Evolutionary conservation across 2,329 filamentous ascomycete genomes (phyloP), one percentile per base, ranked within the genome.

Genomic region (Trichoderma oligosporum): DNA sequence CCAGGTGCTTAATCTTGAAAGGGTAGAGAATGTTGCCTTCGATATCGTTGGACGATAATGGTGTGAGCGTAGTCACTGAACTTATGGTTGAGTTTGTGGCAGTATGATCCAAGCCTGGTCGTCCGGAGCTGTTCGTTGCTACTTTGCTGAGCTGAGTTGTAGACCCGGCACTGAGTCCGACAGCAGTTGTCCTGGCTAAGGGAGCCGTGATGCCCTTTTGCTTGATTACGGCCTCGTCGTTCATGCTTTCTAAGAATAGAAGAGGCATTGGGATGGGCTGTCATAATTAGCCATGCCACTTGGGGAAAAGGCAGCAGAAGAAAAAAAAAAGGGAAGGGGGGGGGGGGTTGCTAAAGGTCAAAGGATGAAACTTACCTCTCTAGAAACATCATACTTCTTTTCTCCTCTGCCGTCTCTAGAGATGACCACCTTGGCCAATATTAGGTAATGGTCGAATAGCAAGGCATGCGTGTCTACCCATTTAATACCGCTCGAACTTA

Each of bases 381-480:
- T 92, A 1, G 92, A 97, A 29, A 99, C 93, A 71, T 99, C 94
- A 65, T 94, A 99, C 65, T 89, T 91, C 73, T 88, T 94, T 54
- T 87, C 81, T n/a, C 82, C 82, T 46, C 82, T 83, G 42, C 84
- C 81, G 42, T 85, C 83, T 66, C 91, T 91, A 44, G 85, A 78
- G 9, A 81, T 78, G 3, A 86, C 79, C 7, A 90, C 80, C 76
- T 99, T 99, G 36, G 94, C 89, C 42, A 99, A 76, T 31, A 99
- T 92, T 35, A 99, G 81, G 71, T 97, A 99, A 73, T 99, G 92
- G 67, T 99, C 95, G 68, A 99, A 97, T 0, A 99, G 80, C 44
- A 99, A 82, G 2, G 90, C 91, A 69, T 97, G 91, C 0, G 90
- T 95, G 66, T 99, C 94, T 7, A 97, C 85, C 87, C 93, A 96